phyloP scores from a whole-genome alignment of 345 rosid species.

The Physaria fendleri region DNA sequence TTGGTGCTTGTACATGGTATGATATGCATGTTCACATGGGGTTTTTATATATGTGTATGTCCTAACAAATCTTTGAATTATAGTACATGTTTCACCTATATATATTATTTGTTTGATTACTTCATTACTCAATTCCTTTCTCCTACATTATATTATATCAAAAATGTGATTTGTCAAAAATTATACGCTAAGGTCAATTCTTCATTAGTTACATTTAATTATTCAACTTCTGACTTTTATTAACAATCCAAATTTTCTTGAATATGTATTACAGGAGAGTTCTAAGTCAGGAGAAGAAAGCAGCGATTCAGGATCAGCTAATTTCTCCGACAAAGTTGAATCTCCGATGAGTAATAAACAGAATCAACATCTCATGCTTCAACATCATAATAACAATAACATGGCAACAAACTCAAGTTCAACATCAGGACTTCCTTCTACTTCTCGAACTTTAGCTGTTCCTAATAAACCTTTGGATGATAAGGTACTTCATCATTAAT shows the following conservation, averaged over 20 bases:
- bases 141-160: too few species aligned
- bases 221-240: slow-evolving; percentile 16
- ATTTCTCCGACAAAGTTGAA: slow-evolving; percentile 64
- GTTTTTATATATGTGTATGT: slow-evolving; percentile 21
- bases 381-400: slow-evolving; percentile 43
- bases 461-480: slow-evolving; percentile 58
- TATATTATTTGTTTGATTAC: slow-evolving; percentile 12
- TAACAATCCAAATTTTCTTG: too few species aligned
- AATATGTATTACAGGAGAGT: slow-evolving; percentile 56
- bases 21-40: slow-evolving; percentile 30
- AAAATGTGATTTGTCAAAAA: too few species aligned
- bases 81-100: too few species aligned
- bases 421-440: slow-evolving; percentile 31
- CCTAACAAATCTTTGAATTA: slow-evolving; percentile 31
- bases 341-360: slow-evolving; percentile 68
- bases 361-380: slow-evolving; percentile 37
- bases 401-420: slow-evolving; percentile 44
- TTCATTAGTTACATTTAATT: background rate
- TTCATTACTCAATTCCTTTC: slow-evolving; percentile 20
- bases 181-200: slow-evolving; percentile 25
- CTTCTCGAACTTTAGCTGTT: slow-evolving; percentile 48
- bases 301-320: slow-evolving; percentile 87
- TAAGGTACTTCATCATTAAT: slow-evolving; percentile 65
- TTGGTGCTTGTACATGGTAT: slow-evolving; percentile 18
- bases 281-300: slow-evolving; percentile 78